Conservation (phyloP, 352 stramenopile species). For the Globisporangium alternatum region DNA sequence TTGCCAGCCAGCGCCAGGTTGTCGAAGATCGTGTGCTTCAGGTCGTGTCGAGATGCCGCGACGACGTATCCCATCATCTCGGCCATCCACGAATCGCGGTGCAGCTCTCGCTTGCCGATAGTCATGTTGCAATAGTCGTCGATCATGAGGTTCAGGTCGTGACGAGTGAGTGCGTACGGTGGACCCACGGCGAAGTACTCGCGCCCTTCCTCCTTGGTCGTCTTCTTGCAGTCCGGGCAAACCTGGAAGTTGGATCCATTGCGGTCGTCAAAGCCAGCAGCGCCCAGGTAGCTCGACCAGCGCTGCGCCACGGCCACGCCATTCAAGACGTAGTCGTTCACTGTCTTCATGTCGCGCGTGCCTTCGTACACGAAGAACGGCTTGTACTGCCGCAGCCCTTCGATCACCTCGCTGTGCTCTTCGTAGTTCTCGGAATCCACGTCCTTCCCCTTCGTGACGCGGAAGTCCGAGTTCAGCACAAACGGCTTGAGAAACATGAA, state of each 20-base stretch:
- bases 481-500: constrained; percentile 76
- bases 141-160: constrained; percentile 46
- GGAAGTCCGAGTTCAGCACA: constrained; percentile 50
- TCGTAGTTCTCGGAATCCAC: constrained; percentile 64
- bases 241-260: constrained; percentile 28
- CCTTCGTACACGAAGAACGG: constrained; percentile 79
- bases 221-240: constrained; percentile 49
- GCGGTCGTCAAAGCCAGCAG: constrained; percentile 35
- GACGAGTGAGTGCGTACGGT: constrained; percentile 55
- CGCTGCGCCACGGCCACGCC: constrained; percentile 62
- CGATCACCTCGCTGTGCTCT: constrained; percentile 56
- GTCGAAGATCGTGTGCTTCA: constrained; percentile 72
- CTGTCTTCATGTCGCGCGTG: constrained; percentile 23
- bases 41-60: constrained; percentile 54
- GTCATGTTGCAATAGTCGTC: constrained; percentile 74
- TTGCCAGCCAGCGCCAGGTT: constrained; percentile 63
- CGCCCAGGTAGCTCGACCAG: constrained; percentile 32
- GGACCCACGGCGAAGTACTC: constrained; percentile 58
- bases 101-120: constrained; percentile 35
- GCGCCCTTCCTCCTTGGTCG: constrained; percentile 33
- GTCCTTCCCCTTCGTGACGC: constrained; percentile 45
- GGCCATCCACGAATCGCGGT: constrained; percentile 38
- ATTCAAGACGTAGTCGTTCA: constrained; percentile 39
- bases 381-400: constrained; percentile 80
- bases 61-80: constrained; percentile 64